Evolutionary conservation across 1,284 basidiomycete species (phyloP).

Genomic region (Pyrrhoderma noxium): DNA sequence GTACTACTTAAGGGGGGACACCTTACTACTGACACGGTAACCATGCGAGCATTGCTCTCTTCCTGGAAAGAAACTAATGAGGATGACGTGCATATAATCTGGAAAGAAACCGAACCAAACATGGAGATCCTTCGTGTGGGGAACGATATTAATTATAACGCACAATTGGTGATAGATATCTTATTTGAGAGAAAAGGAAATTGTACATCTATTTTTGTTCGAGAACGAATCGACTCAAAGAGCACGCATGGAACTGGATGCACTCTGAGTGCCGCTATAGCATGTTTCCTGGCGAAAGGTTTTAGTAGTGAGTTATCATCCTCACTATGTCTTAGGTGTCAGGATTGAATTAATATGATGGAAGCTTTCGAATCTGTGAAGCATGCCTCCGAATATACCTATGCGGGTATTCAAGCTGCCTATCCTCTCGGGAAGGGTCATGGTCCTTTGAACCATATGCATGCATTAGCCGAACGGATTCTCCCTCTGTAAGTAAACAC

Average conservation of each 20-base stretch:
- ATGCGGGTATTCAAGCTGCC: constrained; percentile 71
- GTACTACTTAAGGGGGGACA: constrained; percentile 91
- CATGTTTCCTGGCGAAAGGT: constrained; percentile 58
- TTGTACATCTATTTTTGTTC: constrained; percentile 49
- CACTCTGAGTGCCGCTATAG: constrained; percentile 81
- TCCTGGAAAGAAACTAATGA: constrained; percentile 24
- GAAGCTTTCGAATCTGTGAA: constrained; percentile 53
- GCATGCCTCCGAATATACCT: constrained; percentile 64
- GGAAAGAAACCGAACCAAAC: constrained; percentile 43
- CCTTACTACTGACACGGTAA: constrained; percentile 38
- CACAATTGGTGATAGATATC: constrained; percentile 68
- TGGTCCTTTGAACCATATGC: constrained; percentile 86
- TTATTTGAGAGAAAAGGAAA: constrained; percentile 39
- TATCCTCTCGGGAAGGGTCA: constrained; percentile 67
- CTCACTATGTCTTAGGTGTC: background rate
- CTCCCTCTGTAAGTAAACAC: constrained; percentile 51
- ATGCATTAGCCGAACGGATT: constrained; percentile 44
- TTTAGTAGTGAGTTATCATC: constrained; percentile 33
- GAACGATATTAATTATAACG: constrained; percentile 13
- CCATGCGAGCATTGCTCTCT: constrained; percentile 33
- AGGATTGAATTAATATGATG: background rate
- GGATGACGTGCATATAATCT: constrained; percentile 27
- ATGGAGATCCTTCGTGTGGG: constrained; percentile 47
- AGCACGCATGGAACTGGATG: constrained; percentile 94
- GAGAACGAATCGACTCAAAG: constrained; percentile 57